Conservation (phyloP, 306 rosid genomes). For the Leucaena leucocephala region DNA sequence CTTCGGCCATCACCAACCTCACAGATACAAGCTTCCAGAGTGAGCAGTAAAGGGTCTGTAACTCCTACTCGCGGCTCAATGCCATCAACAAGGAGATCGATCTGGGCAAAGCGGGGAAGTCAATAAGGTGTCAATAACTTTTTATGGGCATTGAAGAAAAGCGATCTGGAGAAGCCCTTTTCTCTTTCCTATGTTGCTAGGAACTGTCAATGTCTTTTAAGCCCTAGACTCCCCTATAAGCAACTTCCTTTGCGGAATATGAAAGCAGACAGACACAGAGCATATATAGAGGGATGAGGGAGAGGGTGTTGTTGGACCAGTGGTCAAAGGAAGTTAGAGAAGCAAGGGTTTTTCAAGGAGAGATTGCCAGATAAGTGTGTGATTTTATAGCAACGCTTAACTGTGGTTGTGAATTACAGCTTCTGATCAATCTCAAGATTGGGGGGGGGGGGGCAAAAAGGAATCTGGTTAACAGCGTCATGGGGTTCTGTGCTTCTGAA, state of each 20-base stretch:
- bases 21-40: conserved; percentile 5
- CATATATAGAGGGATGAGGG: background rate
- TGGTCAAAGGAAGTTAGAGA: conserved; percentile 57
- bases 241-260: conserved; percentile 30
- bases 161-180: conserved; percentile 48
- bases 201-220: conserved; percentile 59
- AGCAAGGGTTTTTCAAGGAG: conserved; percentile 41
- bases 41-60: background rate
- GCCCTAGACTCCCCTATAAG: conserved; percentile 19
- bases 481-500: conserved; percentile 36
- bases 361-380: conserved; percentile 35
- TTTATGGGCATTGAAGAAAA: conserved; percentile 44
- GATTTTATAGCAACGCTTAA: conserved; percentile 42
- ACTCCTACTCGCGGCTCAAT: conserved; percentile 38
- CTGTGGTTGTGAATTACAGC: conserved; percentile 31
- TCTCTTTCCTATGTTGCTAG: conserved; percentile 40
- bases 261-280: conserved; percentile 25
- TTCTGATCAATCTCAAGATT: background rate
- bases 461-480: conserved; percentile 38
- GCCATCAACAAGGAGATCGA: conserved; percentile 51
- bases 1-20: conserved; percentile 56
- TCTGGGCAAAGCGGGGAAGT: conserved; percentile 30
- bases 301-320: conserved; percentile 46
- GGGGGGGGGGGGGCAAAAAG: background rate
- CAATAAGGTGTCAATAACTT: conserved; percentile 19